These are phyloP conservation scores for Mortierella hygrophila DNA, from an alignment of 192 early-diverging fungal species.

Conservation along the genomic window DNA sequence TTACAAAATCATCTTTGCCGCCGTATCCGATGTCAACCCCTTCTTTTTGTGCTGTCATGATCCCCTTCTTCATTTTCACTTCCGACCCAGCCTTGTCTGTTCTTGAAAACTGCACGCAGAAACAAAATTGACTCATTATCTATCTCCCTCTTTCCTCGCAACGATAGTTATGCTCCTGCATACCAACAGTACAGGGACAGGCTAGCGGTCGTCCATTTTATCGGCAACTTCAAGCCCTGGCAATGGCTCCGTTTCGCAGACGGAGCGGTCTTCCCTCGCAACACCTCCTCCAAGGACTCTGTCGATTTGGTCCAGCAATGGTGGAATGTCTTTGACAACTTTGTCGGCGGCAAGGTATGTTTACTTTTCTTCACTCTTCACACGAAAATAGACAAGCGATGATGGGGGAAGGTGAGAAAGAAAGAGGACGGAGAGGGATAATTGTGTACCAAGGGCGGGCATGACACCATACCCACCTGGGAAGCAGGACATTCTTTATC, in stretches of 20 bases:
- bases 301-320: conserved; percentile 72
- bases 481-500: conserved; percentile 2
- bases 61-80: neutral
- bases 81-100: too few relatives aligned
- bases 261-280: conserved; percentile 64
- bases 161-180: conserved; percentile 78
- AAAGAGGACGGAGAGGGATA: neutral
- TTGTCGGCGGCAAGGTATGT: conserved; percentile 61
- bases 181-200: conserved; percentile 77
- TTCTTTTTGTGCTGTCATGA: neutral
- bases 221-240: conserved; percentile 93
- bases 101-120: neutral
- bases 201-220: conserved; percentile 91
- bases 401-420: neutral
- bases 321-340: conserved; percentile 80
- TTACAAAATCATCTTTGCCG: neutral
- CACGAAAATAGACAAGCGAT: neutral
- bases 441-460: neutral
- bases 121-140: conserved; percentile 11
- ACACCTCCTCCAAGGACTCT: conserved; percentile 64
- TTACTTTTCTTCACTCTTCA: neutral
- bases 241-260: conserved; percentile 75
- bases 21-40: neutral
- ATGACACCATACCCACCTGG: neutral
- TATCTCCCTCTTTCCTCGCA: neutral